Base-by-base conservation (phyloP, 2,329 filamentous ascomycete species). In the Elsinoe necatrix region DNA sequence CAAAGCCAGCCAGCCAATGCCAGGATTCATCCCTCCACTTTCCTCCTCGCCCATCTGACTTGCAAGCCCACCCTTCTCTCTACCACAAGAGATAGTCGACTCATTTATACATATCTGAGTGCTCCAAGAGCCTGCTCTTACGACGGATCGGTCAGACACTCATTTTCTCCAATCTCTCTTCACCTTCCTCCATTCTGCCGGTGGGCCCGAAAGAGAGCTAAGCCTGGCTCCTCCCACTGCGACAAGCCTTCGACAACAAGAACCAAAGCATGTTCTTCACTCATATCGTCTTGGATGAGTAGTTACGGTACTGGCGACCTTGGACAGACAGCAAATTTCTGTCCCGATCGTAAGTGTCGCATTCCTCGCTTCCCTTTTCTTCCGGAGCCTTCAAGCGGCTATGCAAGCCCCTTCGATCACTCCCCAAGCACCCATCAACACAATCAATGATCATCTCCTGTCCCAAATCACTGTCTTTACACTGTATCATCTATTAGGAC, bases 221-320 rank as follows among this genome's bases (percentile, higher is more conserved):
- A 52, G 48, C 48, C 48, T 52, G 48, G 16, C 34, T 37, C 48
- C 31, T 37, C 31, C 48, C 16, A 39, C 48, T 52, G 48, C 48
- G 48, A 52, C 48, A 52, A 52, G 18, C 48, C 20, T n/a, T 21
- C 31, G 29, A 37, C 48, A 14, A 47, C 39, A 14, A 47, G 37
- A 41, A 56, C 42, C 9, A 35, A 20, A 41, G 37, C 39, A 56
- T 56, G 54, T 29, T 47, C 20, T 34, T 20, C 14, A 39, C 54
- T 37, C 42, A 48, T n/a, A 45, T 45, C 21, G 27, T 12, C 43
- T 16, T 27, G 14, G 31, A 25, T 20, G 41, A 31, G 23, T 56
- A 56, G 54, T 37, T 45, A 56, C 29, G 31, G 39, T 47, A 56
- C 41, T 48, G 54, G 54, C 54, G 54, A 56, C 54, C 54, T 56